Base-by-base conservation (phyloP, 305 asterid species). In the Fraxinus sp. region DNA sequence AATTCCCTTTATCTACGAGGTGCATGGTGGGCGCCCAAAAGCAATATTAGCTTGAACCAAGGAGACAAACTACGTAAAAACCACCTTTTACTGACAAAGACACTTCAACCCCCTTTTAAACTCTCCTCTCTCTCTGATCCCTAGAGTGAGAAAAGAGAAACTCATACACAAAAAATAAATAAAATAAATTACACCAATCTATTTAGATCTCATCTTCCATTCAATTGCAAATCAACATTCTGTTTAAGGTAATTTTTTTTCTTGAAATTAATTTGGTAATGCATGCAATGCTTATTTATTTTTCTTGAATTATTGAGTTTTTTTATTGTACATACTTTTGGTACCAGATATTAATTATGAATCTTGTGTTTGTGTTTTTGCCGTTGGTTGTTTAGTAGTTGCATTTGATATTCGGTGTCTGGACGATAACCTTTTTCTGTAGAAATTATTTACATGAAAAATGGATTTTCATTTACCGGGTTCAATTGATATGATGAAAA, bases 201-300 rank as follows among this genome's bases (percentile, higher is more conserved):
- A 22, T 68, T 28, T 24, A 77, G 80, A 77, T 77, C 80, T 77
- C 80, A 30, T 13, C 30, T 4, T 22, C 79, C 79, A 18, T 46
- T 41, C 41, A 10, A 26, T 32, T 41, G 66, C 36, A 41, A 18
- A 14, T 22, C 75, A 68, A 30, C 37, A 28, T 30, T 68, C 75
- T 68, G 20, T 68, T 68, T 3, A 68, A 68, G 75, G 75, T 68
- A 68, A 68, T 10, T 10, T 59, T 66, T 66, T 64, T 10, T 3
- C 36, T 68, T 68, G 39, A 14, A 68, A 14, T 26, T 37, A 7
- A 37, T 64, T 39, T 24, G 41, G n/a, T 37, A 35, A 68, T 39
- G 78, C 76, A 18, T 39, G 36, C 81, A 46, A 73, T 49, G 26
- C 66, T 33, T 79, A 64, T n/a, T 33, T 20, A 10, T 32, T 37